A percentile compares a stretch with the other conserved stretches of the same genome.
Evolutionary conservation across 2,329 filamentous ascomycete species (phyloP).

Genomic region (Ophiostoma populinum): DNA sequence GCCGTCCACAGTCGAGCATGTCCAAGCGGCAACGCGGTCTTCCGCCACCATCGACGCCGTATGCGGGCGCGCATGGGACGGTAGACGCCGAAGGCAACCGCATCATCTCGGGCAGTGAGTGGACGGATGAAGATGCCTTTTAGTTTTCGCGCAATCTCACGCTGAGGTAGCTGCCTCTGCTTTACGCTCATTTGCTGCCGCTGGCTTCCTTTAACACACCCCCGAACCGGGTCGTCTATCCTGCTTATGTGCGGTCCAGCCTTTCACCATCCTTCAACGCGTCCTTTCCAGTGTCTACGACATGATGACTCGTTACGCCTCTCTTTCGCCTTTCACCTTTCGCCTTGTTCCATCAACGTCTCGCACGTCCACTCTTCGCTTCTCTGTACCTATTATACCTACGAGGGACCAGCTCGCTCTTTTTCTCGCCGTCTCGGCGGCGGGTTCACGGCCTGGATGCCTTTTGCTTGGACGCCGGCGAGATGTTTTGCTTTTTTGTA

Average conservation of each 20-base stretch:
- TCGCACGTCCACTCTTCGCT: slow-evolving; percentile 1
- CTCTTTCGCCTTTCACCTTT: neutral
- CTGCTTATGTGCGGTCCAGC: too few species aligned
- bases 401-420: neutral
- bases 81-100: slow-evolving; percentile 43
- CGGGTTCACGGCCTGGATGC: neutral
- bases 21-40: slow-evolving; percentile 37
- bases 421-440: neutral
- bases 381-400: slow-evolving; percentile 4
- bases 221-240: neutral
- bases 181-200: neutral
- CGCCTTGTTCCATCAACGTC: neutral
- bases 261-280: too few species aligned
- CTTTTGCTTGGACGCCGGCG: neutral
- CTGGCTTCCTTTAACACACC: neutral
- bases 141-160: slow-evolving; percentile 15
- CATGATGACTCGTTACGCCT: neutral
- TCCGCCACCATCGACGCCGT: slow-evolving; percentile 27
- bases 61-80: slow-evolving; percentile 30
- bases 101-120: slow-evolving; percentile 46
- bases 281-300: too few species aligned
- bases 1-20: slow-evolving; percentile 15
- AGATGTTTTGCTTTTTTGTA: neutral
- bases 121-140: slow-evolving; percentile 48
- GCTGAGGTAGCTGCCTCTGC: neutral